Evolutionary conservation across 2,329 filamentous ascomycete species (phyloP).

Genomic region (Huntiella decipiens): DNA sequence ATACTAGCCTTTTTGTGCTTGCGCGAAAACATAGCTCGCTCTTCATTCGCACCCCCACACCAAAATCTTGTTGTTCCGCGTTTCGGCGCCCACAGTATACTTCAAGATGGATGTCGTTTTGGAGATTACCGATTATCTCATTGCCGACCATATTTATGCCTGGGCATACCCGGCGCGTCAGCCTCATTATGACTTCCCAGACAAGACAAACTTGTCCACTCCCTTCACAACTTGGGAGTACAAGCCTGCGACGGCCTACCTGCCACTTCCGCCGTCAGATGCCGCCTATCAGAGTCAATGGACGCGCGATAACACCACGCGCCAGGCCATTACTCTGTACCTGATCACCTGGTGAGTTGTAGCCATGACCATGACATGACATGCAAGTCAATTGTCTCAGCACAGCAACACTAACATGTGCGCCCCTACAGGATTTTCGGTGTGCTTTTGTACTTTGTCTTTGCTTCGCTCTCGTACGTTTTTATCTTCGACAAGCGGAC

Average conservation of each 20-base stretch:
- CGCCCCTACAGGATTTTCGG: slow-evolving; percentile 56
- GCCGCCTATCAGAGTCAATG: slow-evolving; percentile 65
- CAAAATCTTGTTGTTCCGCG: neutral
- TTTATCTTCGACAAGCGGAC: slow-evolving; percentile 86
- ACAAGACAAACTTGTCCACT: slow-evolving; percentile 29
- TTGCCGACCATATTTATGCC: slow-evolving; percentile 67
- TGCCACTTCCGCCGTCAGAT: slow-evolving; percentile 49
- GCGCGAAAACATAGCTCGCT: too few relatives aligned
- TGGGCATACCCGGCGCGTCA: slow-evolving; percentile 42
- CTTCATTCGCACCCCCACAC: too few relatives aligned
- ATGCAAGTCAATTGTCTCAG: neutral
- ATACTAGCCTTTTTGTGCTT: too few relatives aligned
- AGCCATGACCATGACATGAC: too few relatives aligned
- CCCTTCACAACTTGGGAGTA: slow-evolving; percentile 51
- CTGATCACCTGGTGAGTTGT: slow-evolving; percentile 62
- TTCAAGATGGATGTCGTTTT: slow-evolving; percentile 75
- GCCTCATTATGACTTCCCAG: slow-evolving; percentile 32
- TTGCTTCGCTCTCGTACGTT: slow-evolving; percentile 64
- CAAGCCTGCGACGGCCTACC: slow-evolving; percentile 50
- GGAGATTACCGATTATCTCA: slow-evolving; percentile 62
- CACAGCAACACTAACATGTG: neutral
- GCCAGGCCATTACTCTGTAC: slow-evolving; percentile 60
- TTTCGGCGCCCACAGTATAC: neutral
- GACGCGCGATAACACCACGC: slow-evolving; percentile 56
- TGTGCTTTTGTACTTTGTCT: slow-evolving; percentile 64